A percentile compares a stretch with the other conserved stretches of the same genome.
phyloP scores from a whole-genome alignment of 2,329 filamentous ascomycete genomes.

The Ophiostoma perfectum region DNA sequence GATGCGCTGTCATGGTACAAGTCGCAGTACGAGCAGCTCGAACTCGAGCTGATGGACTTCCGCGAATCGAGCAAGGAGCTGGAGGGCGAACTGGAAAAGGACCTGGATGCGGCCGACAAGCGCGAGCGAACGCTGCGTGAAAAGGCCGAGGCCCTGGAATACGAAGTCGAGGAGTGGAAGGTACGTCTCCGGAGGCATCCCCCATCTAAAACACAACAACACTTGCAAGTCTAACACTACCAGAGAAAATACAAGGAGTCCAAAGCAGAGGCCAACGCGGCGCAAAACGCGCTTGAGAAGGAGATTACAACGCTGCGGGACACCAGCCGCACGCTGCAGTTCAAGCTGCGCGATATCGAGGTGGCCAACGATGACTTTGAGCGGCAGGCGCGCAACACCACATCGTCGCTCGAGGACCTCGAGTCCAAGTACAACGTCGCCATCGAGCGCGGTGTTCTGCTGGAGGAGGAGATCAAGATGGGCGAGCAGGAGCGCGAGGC shows the following conservation, averaged over 20 bases:
- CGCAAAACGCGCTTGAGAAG: conserved; percentile 84
- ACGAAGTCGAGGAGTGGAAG: conserved; percentile 98
- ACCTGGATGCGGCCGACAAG: conserved; percentile 92
- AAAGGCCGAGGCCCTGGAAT: conserved; percentile 76
- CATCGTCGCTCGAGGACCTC: conserved; percentile 90
- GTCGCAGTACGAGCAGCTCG: conserved; percentile 85
- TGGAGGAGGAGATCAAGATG: conserved; percentile 89
- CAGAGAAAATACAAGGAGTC: conserved; percentile 95
- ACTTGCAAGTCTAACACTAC: conserved; percentile 13
- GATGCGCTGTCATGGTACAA: conserved; percentile 94
- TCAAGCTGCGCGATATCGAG: conserved; percentile 87
- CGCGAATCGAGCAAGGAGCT: conserved; percentile 90
- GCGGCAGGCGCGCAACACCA: conserved; percentile 89
- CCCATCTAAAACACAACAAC: conserved; percentile 9
- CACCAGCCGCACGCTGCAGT: conserved; percentile 69
- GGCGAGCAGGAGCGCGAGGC: conserved; percentile 88
- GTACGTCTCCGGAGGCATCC: conserved; percentile 43
- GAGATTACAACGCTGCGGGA: conserved; percentile 92
- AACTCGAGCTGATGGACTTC: conserved; percentile 87
- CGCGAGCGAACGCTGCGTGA: conserved; percentile 79
- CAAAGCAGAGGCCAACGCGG: conserved; percentile 77
- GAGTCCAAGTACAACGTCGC: conserved; percentile 95
- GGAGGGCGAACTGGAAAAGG: conserved; percentile 90
- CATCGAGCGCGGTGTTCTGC: conserved; percentile 84
- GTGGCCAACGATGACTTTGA: conserved; percentile 98